Conservation (phyloP, 148 eudicot species). For the Amaranthus cruentus region DNA sequence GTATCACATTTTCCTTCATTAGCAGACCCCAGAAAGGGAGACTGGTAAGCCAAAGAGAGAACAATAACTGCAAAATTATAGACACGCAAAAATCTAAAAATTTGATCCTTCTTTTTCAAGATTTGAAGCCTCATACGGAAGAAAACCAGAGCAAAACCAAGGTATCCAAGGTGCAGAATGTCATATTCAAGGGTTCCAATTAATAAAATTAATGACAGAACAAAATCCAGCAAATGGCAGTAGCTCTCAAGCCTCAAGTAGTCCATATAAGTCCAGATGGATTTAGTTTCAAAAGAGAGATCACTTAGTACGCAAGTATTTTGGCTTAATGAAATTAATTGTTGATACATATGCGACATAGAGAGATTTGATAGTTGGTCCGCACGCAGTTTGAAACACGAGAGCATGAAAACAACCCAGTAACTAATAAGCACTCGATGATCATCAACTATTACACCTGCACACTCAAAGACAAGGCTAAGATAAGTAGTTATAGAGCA, state of each 20-base stretch:
- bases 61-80: conserved; percentile 88
- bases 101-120: conserved; percentile 77
- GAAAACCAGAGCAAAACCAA: conserved; percentile 90
- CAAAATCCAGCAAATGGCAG: conserved; percentile 95
- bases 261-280: conserved; percentile 97
- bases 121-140: conserved; percentile 87
- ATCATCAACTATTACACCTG: conserved; percentile 91
- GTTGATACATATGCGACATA: conserved; percentile 67
- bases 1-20: conserved; percentile 82
- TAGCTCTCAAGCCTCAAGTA: conserved; percentile 94
- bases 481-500: conserved; percentile 86
- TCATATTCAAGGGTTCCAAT: conserved; percentile 98
- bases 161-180: conserved; percentile 94
- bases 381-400: conserved; percentile 92
- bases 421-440: conserved; percentile 81
- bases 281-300: conserved; percentile 94
- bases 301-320: conserved; percentile 93
- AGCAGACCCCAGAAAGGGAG: conserved; percentile 81
- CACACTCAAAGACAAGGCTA: conserved; percentile 31
- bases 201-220: conserved; percentile 75
- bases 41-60: conserved; percentile 96
- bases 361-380: conserved; percentile 66
- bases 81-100: conserved; percentile 83
- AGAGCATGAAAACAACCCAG: conserved; percentile 66
- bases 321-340: conserved; percentile 77